Base-by-base conservation (phyloP, 345 rosid species). In the Acer yangbiense region DNA sequence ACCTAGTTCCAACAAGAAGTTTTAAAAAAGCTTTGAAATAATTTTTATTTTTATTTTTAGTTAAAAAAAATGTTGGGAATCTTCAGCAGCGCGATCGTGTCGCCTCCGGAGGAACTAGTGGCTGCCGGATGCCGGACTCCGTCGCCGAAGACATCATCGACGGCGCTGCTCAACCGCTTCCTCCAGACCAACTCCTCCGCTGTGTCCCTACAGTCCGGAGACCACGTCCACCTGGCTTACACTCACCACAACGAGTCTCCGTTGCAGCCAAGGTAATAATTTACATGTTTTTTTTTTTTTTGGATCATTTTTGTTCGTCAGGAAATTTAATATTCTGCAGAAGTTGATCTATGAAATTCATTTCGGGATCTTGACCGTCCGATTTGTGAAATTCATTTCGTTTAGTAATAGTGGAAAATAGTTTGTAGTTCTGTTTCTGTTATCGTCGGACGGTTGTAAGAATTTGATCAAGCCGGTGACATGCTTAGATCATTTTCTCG, bases 71-170 rank as follows among this genome's bases (percentile, higher is more conserved):
- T 95, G 99, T 87, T 95, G 88, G 99, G 99, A 74, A 90, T 93
- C 8, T 93, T 95, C 76, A 92, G 97, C 86, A 81, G 97, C 83
- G 79, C 88, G 29, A 81, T 95, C 61, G 83, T 95, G 62, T 88
- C 98, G 0, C 93, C 93, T n/a, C 99, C 99, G 72, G 98, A 91
- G 43, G 99, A 95, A 83, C 91, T 95, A 75, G 98, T 95, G 78
- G 98, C 96, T 0, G 99, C 99, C 44, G 99, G 99, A 25, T 78
- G 92, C 84, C 83, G 99, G 78, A 95, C 99, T 12, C 98, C 98
- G 41, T 95, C 99, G 3, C 99, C 98, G 46, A 93, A 95, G 83
- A 91, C 77, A 61, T 81, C 90, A 50, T 81, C 97, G 73, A 84
- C 81, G 0, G 85, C 91, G 65, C 85, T 95, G 54, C 74, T 95